Conservation (phyloP, 331 rosid species). For the Telfairia occidentalis region DNA sequence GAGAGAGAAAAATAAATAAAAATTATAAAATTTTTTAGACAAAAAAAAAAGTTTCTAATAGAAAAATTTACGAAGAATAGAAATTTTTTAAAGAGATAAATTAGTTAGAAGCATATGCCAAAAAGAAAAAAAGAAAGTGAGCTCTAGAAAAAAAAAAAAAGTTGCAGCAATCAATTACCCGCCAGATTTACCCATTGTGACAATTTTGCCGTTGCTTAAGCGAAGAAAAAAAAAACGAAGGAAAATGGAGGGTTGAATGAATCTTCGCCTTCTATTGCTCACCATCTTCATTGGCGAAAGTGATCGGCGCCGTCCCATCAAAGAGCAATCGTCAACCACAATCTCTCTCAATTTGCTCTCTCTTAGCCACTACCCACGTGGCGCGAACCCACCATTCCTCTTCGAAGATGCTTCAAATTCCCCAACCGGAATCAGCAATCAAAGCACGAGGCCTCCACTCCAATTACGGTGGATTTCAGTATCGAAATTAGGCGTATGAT, state of each 20-base stretch:
- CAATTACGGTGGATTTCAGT: not conserved
- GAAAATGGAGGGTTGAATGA: conserved; percentile 18
- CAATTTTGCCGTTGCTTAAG: not conserved
- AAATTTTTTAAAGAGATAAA: too few relatives aligned
- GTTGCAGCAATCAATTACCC: not conserved
- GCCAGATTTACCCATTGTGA: conserved; percentile 4
- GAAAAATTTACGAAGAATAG: too few relatives aligned
- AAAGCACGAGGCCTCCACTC: not conserved
- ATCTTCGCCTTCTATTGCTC: conserved; percentile 2
- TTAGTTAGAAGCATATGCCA: too few relatives aligned
- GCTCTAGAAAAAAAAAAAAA: too few relatives aligned
- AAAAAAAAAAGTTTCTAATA: too few relatives aligned
- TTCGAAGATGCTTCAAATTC: conserved; percentile 13
- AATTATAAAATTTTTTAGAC: too few relatives aligned
- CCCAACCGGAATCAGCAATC: conserved; percentile 5
- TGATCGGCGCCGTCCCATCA: conserved; percentile 1
- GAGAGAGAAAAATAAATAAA: too few relatives aligned
- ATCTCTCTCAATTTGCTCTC: not conserved
- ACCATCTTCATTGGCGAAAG: conserved; percentile 4
- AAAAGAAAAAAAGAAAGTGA: too few relatives aligned
- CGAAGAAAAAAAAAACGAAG: not conserved
- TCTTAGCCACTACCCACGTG: not conserved
- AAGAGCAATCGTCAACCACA: not conserved
- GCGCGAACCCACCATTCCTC: conserved; percentile 8
- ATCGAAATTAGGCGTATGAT: not conserved